A percentile compares a stretch with the other conserved stretches of the same genome.
Conservation (phyloP, 345 rosid genomes). For the Moricandia moricandioides region DNA sequence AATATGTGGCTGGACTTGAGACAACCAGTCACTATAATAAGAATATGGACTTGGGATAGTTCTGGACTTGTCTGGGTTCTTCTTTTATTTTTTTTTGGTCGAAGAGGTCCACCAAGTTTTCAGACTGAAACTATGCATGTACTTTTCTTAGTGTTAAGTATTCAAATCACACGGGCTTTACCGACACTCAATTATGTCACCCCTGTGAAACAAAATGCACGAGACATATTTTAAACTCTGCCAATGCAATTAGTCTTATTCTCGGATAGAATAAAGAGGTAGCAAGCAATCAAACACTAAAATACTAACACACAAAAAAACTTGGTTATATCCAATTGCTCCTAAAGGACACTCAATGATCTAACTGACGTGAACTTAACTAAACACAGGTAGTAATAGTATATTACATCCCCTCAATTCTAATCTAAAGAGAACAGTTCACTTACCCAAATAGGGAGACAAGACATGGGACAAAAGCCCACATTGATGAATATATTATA, state of each 20-base stretch:
- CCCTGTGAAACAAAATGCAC: background rate
- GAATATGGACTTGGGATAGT: background rate
- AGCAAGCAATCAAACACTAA: background rate
- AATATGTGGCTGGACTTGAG: slow-evolving; percentile 13
- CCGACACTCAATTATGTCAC: background rate
- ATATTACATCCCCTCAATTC: slow-evolving; percentile 30
- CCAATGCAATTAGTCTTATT: background rate
- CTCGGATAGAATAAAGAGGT: background rate
- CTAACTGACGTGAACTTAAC: slow-evolving; percentile 3
- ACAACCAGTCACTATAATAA: background rate
- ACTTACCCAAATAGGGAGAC: too few species aligned
- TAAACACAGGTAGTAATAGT: background rate
- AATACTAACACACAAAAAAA: background rate
- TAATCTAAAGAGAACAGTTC: slow-evolving; percentile 32
- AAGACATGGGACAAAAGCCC: slow-evolving; percentile 7
- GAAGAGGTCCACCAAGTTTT: background rate
- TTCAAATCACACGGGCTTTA: background rate
- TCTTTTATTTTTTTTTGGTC: background rate
- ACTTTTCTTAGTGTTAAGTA: background rate
- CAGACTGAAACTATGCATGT: slow-evolving; percentile 4
- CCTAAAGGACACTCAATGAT: slow-evolving; percentile 5
- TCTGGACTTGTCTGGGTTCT: background rate
- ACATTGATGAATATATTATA: slow-evolving; percentile 6
- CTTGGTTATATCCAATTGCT: background rate
- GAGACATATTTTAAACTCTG: background rate